Conservation (phyloP, 2,329 filamentous ascomycete species). For the Chrysoporthe austroafricana region DNA sequence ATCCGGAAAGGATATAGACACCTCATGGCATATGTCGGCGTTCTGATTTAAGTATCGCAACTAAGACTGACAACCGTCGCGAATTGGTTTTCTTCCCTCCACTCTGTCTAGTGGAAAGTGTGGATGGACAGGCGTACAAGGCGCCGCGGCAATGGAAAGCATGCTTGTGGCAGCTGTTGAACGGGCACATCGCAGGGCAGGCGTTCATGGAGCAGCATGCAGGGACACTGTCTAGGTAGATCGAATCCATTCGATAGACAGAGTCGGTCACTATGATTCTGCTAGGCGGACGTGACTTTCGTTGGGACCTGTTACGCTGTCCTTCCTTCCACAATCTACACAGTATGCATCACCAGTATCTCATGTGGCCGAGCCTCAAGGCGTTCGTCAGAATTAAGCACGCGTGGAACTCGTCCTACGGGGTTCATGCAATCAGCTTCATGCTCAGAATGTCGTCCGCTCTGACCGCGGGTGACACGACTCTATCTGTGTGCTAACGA, state of each 20-base stretch:
- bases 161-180: background rate
- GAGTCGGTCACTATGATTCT: background rate
- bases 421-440: background rate
- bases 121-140: background rate
- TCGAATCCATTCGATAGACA: background rate
- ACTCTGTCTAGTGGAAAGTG: background rate
- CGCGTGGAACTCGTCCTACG: background rate
- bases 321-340: too few species aligned
- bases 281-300: background rate
- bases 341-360: too few species aligned
- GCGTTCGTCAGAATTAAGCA: background rate
- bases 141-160: background rate
- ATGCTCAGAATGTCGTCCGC: conserved; percentile 1
- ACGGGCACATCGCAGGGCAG: background rate
- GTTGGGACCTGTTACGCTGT: too few species aligned
- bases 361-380: too few species aligned
- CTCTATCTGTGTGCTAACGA: background rate
- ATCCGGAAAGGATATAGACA: background rate
- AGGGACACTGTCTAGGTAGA: background rate
- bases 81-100: background rate
- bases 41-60: background rate
- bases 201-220: background rate
- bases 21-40: background rate
- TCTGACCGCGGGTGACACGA: background rate
- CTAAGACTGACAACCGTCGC: background rate